Conservation (phyloP, 177 flowering plant species). For the Tripterygium wilfordii region DNA sequence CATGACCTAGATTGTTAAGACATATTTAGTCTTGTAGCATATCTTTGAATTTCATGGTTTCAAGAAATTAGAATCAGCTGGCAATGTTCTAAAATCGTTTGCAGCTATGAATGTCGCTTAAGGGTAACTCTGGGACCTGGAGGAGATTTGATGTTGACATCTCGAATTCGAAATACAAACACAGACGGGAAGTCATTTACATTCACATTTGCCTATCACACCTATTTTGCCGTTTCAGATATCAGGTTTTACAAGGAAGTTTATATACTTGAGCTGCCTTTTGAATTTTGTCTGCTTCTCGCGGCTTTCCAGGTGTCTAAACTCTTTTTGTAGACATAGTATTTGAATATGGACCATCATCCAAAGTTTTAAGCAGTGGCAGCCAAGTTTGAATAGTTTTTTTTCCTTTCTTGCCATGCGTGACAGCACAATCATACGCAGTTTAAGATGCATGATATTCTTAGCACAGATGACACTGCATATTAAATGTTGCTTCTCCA, state of each 20-base stretch:
- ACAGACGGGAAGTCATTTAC: conserved; percentile 73
- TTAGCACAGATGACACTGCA: too few relatives aligned
- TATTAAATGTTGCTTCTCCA: too few relatives aligned
- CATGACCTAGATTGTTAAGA: too few relatives aligned
- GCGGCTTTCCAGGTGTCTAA: not conserved
- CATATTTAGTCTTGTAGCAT: too few relatives aligned
- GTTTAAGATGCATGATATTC: too few relatives aligned
- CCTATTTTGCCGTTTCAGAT: conserved; percentile 87
- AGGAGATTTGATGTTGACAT: conserved; percentile 87
- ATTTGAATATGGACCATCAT: too few relatives aligned
- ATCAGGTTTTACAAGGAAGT: conserved; percentile 52
- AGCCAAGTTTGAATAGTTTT: too few relatives aligned
- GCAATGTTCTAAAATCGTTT: not conserved
- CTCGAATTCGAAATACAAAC: conserved; percentile 76
- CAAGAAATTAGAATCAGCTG: not conserved
- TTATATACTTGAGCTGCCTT: not conserved
- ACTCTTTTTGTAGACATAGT: not conserved
- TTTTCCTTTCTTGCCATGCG: too few relatives aligned
- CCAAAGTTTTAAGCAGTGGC: too few relatives aligned
- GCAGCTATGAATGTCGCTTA: conserved; percentile 87
- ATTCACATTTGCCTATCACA: conserved; percentile 90
- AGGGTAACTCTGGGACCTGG: conserved; percentile 75
- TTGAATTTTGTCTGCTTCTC: not conserved
- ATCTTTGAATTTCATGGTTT: not conserved
- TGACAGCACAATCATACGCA: too few relatives aligned